Conservation (phyloP, 495 filamentous ascomycete species). For the Penicillium mononematosum region DNA sequence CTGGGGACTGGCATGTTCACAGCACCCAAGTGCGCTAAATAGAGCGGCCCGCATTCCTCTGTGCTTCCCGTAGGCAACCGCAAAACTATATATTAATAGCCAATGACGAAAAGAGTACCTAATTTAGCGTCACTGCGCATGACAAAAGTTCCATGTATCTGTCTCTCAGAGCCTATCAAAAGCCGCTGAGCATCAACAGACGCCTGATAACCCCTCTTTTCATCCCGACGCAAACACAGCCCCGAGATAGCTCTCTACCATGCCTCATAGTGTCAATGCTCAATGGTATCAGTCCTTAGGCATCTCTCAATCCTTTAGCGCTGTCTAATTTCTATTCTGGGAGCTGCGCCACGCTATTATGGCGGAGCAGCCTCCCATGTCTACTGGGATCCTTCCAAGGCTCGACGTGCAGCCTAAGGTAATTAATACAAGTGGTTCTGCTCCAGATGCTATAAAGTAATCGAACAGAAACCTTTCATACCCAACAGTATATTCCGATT, state of each 20-base stretch:
- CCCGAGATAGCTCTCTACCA: not conserved
- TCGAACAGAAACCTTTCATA: not conserved
- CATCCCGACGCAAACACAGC: not conserved
- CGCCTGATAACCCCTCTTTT: slow-evolving; percentile 1
- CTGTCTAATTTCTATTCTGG: not conserved
- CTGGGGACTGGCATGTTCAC: too few relatives aligned
- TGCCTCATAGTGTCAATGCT: not conserved
- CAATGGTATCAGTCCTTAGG: not conserved
- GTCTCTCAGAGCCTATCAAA: not conserved
- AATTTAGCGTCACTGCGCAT: too few relatives aligned
- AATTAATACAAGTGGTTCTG: not conserved
- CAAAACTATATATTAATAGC: too few relatives aligned
- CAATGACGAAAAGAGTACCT: too few relatives aligned
- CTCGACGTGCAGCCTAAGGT: not conserved
- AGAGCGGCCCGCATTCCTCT: too few relatives aligned
- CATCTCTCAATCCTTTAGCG: not conserved
- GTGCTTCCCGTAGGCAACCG: too few relatives aligned
- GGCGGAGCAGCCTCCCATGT: not conserved
- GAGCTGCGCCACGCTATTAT: not conserved
- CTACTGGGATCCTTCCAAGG: not conserved
- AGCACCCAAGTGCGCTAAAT: too few relatives aligned
- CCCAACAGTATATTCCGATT: not conserved
- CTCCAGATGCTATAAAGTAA: not conserved
- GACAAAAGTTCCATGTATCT: too few relatives aligned
- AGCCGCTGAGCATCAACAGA: not conserved